Evolutionary conservation across 495 filamentous ascomycete genomes (phyloP).

Genomic region (Cryomyces minteri): DNA sequence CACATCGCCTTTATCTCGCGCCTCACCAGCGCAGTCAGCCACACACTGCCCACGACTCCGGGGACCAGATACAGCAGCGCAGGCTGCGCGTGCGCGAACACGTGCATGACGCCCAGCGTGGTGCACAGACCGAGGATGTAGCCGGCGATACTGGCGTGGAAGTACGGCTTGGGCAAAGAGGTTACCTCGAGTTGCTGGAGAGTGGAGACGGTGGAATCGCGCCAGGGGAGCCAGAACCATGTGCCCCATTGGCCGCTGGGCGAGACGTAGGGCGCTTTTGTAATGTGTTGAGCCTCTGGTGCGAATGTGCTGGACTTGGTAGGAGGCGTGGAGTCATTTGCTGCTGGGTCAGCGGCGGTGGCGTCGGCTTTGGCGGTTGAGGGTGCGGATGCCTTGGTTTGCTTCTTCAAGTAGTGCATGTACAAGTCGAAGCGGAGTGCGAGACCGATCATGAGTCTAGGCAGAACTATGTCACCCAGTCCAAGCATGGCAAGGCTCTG

Average conservation of each 20-base stretch:
- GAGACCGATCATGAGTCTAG: constrained; percentile 76
- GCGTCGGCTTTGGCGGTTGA: neutral
- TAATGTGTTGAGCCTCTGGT: constrained; percentile 1
- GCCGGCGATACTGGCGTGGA: constrained; percentile 57
- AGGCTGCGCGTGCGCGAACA: constrained; percentile 69
- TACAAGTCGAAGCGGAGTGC: constrained; percentile 84
- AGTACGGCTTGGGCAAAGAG: constrained; percentile 73
- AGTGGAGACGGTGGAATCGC: constrained; percentile 20
- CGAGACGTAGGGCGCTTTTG: constrained; percentile 38
- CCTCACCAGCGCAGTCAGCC: constrained; percentile 55
- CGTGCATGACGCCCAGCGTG: constrained; percentile 60
- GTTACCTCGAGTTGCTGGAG: neutral
- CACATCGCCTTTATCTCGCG: constrained; percentile 61
- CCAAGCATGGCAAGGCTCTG: constrained; percentile 62
- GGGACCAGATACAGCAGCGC: constrained; percentile 89
- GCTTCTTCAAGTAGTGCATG: constrained; percentile 52
- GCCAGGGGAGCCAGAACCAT: constrained; percentile 52
- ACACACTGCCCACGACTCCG: constrained; percentile 54
- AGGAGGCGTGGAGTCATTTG: constrained; percentile 3
- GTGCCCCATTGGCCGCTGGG: constrained; percentile 65
- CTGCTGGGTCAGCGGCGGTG: neutral
- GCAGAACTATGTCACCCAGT: constrained; percentile 85
- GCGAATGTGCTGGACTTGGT: neutral
- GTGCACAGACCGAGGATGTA: constrained; percentile 65
- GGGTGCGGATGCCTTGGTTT: constrained; percentile 10